These are phyloP conservation scores for Talaromyces sp. DNA, from an alignment of 2,329 filamentous ascomycete species.

Conservation along the genomic window DNA sequence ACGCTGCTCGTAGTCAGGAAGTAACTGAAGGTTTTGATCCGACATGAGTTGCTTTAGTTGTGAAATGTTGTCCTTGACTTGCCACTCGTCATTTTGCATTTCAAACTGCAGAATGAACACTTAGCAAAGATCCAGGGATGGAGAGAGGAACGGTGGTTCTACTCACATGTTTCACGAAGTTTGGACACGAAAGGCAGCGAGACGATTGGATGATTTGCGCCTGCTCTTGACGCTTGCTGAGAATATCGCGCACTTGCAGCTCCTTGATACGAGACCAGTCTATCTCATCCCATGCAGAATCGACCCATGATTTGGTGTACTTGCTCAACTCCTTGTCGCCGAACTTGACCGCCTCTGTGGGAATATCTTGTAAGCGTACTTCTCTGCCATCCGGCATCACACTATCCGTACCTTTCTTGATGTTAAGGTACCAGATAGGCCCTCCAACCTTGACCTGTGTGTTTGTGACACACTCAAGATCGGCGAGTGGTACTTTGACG, in stretches of 20 bases:
- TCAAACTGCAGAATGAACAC: slow-evolving; percentile 64
- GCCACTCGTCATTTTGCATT: slow-evolving; percentile 96
- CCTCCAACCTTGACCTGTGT: slow-evolving; percentile 60
- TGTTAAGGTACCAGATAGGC: slow-evolving; percentile 51
- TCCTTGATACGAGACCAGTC: slow-evolving; percentile 83
- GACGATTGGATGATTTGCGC: slow-evolving; percentile 65
- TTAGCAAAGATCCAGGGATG: background rate
- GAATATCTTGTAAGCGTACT: slow-evolving; percentile 10
- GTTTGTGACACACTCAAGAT: slow-evolving; percentile 83
- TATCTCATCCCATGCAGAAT: slow-evolving; percentile 77
- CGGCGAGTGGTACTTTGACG: slow-evolving; percentile 69
- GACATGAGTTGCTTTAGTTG: slow-evolving; percentile 87
- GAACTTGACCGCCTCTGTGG: slow-evolving; percentile 54
- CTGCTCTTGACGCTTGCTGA: slow-evolving; percentile 70
- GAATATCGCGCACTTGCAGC: slow-evolving; percentile 75
- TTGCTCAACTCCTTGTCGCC: slow-evolving; percentile 71
- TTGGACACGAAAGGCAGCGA: slow-evolving; percentile 68
- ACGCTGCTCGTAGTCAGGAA: slow-evolving; percentile 95
- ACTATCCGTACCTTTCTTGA: slow-evolving; percentile 49
- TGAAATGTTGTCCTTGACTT: slow-evolving; percentile 90
- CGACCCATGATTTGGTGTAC: slow-evolving; percentile 73
- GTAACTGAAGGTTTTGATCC: slow-evolving; percentile 90
- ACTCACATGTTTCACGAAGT: slow-evolving; percentile 86
- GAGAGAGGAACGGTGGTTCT: background rate
- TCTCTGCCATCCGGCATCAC: no score